phyloP scores from a whole-genome alignment of 108 stramenopile species.

The Hondaea fermentalgiana region DNA sequence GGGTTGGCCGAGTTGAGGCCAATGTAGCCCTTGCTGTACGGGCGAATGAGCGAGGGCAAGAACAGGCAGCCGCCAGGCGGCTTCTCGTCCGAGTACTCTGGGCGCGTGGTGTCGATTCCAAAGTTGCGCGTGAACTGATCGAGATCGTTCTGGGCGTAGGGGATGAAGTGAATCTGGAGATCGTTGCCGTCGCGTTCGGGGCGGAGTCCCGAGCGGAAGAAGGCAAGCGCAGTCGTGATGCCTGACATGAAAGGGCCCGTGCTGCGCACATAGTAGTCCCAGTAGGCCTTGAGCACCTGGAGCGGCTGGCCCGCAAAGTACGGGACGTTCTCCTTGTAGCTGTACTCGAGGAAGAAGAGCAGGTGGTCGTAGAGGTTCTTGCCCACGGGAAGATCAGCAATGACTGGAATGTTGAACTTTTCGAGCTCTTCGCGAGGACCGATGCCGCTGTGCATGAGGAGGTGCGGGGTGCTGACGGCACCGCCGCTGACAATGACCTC shows the following conservation, averaged over 20 bases:
- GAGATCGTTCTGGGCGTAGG: background rate
- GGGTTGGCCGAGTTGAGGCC: background rate
- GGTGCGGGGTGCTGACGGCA: conserved; percentile 56
- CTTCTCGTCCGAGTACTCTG: background rate
- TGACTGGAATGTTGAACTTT: conserved; percentile 25
- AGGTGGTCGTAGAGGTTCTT: conserved; percentile 52
- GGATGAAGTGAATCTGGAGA: background rate
- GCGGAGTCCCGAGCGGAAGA: conserved; percentile 2
- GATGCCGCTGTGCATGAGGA: conserved; percentile 55
- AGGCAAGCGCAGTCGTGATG: background rate
- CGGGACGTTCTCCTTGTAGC: background rate
- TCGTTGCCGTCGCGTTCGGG: background rate
- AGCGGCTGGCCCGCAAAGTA: background rate
- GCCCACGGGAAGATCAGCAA: conserved; percentile 27
- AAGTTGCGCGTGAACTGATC: background rate
- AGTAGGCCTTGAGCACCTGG: background rate
- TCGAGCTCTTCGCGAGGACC: conserved; percentile 35
- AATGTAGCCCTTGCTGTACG: background rate
- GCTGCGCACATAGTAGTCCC: background rate
- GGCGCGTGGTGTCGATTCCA: background rate
- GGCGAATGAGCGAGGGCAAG: background rate
- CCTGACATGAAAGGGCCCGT: background rate
- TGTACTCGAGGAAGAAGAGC: background rate
- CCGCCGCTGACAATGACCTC: conserved; percentile 63
- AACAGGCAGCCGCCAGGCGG: background rate